Conservation (phyloP, 2,329 filamentous ascomycete species). For the Diaporthe amygdali region DNA sequence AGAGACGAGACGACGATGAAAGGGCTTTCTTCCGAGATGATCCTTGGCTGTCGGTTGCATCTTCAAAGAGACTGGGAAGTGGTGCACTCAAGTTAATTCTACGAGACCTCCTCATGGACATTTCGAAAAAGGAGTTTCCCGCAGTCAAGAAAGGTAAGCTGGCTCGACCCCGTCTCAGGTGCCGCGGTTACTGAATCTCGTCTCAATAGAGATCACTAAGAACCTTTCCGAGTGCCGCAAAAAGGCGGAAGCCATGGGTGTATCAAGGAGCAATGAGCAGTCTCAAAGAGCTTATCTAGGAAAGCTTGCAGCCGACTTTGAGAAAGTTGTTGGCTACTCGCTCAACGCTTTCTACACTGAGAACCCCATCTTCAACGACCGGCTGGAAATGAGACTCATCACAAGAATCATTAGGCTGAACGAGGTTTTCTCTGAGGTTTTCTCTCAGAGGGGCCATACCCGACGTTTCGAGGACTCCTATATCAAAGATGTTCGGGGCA, state of each 20-base stretch:
- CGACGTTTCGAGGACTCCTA: constrained; percentile 27
- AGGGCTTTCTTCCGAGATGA: constrained; percentile 40
- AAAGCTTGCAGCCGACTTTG: constrained; percentile 38
- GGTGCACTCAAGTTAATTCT: constrained; percentile 41
- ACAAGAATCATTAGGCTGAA: constrained; percentile 44
- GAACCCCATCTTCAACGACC: constrained; percentile 34
- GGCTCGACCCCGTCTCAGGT: not conserved
- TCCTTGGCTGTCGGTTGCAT: constrained; percentile 40
- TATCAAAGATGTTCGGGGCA: constrained; percentile 13
- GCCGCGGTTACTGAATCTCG: not conserved
- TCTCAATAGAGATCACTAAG: constrained; percentile 30
- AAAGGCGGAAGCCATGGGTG: constrained; percentile 36
- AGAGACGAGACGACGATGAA: constrained; percentile 40
- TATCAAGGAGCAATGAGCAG: constrained; percentile 31
- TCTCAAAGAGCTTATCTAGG: constrained; percentile 43
- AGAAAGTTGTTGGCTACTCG: constrained; percentile 33
- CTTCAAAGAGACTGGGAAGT: constrained; percentile 39
- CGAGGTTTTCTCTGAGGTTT: constrained; percentile 37
- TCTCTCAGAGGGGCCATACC: constrained; percentile 37
- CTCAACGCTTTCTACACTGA: constrained; percentile 43
- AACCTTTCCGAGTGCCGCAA: constrained; percentile 21
- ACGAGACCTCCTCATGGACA: constrained; percentile 42
- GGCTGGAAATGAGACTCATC: constrained; percentile 39
- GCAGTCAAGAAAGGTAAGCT: constrained; percentile 33
- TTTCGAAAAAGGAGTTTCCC: constrained; percentile 45